A percentile compares a stretch with the other conserved stretches of the same genome.
These are phyloP conservation scores for Papiliotrema laurentii DNA, from an alignment of 1,284 basidiomycete genomes.

Conservation along the genomic window DNA sequence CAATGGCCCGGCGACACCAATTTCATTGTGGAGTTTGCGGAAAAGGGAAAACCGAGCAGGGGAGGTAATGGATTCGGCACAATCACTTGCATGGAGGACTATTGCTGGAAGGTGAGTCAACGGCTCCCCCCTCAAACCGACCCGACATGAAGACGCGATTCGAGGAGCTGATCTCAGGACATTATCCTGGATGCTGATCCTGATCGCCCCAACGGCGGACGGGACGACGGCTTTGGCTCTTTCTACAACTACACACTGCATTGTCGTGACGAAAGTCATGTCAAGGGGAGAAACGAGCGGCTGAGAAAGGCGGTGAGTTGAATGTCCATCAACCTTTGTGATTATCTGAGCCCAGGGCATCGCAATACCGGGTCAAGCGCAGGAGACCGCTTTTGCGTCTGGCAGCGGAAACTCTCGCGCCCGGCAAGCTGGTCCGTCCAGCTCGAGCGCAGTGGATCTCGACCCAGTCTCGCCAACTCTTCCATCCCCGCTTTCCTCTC, in stretches of 20 bases:
- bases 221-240: slow-evolving; percentile 29
- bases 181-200: slow-evolving; percentile 33
- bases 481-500: too few species aligned
- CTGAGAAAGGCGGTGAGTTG: slow-evolving; percentile 14
- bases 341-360: neutral
- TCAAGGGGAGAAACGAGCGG: slow-evolving; percentile 17
- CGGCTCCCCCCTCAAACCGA: neutral
- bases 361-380: too few species aligned
- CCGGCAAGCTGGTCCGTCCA: too few species aligned
- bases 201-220: slow-evolving; percentile 22
- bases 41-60: slow-evolving; percentile 8
- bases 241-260: slow-evolving; percentile 29
- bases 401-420: too few species aligned
- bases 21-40: slow-evolving; percentile 34
- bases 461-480: too few species aligned
- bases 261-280: slow-evolving; percentile 13
- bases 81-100: slow-evolving; percentile 42
- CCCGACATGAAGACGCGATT: neutral
- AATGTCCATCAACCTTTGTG: neutral
- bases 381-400: too few species aligned
- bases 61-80: slow-evolving; percentile 38
- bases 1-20: slow-evolving; percentile 29
- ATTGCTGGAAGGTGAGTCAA: slow-evolving; percentile 29
- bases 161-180: slow-evolving; percentile 14
- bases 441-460: too few species aligned